Evolutionary conservation across 331 rosid genomes (phyloP).

Genomic region (Arachis monticola): DNA sequence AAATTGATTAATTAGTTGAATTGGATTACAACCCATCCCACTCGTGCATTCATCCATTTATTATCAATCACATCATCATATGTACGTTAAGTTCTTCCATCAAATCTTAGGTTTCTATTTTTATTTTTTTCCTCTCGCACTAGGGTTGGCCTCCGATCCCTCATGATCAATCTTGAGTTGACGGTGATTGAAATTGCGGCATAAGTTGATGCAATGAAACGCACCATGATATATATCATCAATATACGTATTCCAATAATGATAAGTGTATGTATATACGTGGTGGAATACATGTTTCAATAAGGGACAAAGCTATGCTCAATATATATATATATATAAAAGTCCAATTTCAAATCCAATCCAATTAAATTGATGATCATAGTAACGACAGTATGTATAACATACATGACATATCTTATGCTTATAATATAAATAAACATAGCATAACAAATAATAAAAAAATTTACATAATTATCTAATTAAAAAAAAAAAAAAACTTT

Average conservation of each 20-base stretch:
- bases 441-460: too few relatives aligned
- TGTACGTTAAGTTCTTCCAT: conserved; percentile 24
- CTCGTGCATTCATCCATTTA: background rate
- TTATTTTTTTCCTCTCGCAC: background rate
- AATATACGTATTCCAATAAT: background rate
- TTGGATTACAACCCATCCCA: conserved; percentile 25
- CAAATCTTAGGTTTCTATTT: conserved; percentile 24
- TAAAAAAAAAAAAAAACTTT: too few relatives aligned
- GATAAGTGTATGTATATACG: background rate
- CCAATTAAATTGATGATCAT: too few relatives aligned
- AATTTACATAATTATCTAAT: too few relatives aligned
- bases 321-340: too few relatives aligned
- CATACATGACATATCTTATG: too few relatives aligned
- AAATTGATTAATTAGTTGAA: conserved; percentile 17
- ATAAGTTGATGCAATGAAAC: conserved; percentile 31
- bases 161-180: conserved; percentile 29
- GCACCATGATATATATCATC: background rate
- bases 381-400: too few relatives aligned
- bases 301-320: too few relatives aligned
- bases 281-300: conserved; percentile 30
- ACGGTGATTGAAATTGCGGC: conserved; percentile 36
- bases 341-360: too few relatives aligned
- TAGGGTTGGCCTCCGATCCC: background rate
- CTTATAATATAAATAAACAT: too few relatives aligned
- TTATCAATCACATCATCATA: conserved; percentile 1